Conservation (phyloP, 108 stramenopile genomes). For the Nannochloropsis granulata region DNA sequence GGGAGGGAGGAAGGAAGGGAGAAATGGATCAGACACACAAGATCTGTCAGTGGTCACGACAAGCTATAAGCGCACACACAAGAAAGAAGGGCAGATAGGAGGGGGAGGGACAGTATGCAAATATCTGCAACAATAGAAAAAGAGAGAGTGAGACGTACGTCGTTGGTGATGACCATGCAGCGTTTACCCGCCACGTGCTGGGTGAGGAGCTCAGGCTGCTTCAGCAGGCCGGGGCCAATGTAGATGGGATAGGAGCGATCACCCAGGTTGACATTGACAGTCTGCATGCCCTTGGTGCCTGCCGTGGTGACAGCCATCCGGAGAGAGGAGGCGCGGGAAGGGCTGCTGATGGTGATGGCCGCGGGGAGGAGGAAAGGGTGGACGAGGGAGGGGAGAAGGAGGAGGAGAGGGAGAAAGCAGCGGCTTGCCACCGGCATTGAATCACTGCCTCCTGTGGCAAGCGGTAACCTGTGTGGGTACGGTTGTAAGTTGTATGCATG, state of each 20-base stretch:
- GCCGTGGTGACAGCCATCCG: neutral
- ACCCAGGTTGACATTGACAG: slow-evolving; percentile 23
- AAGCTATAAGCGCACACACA: neutral
- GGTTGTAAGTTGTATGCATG: too few species aligned
- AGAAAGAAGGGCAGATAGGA: too few species aligned
- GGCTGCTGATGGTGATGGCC: neutral
- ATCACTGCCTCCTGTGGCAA: too few species aligned
- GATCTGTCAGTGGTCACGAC: neutral
- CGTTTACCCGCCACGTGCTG: slow-evolving; percentile 28
- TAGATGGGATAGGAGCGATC: slow-evolving; percentile 34
- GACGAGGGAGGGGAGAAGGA: neutral
- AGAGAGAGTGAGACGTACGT: neutral
- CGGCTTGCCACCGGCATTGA: too few species aligned
- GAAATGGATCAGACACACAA: neutral
- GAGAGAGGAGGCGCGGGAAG: neutral
- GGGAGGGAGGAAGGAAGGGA: neutral
- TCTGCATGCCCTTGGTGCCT: neutral
- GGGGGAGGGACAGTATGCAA: too few species aligned
- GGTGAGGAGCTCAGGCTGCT: slow-evolving; percentile 18
- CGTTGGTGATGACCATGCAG: slow-evolving; percentile 34
- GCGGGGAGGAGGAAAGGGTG: neutral
- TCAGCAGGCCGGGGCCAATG: slow-evolving; percentile 18
- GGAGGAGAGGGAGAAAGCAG: neutral
- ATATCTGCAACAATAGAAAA: too few species aligned
- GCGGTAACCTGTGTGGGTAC: too few species aligned